A percentile compares a stretch with the other conserved stretches of the same genome.
Conservation (phyloP, 164 flowering plant species). For the Vitis cinerea region DNA sequence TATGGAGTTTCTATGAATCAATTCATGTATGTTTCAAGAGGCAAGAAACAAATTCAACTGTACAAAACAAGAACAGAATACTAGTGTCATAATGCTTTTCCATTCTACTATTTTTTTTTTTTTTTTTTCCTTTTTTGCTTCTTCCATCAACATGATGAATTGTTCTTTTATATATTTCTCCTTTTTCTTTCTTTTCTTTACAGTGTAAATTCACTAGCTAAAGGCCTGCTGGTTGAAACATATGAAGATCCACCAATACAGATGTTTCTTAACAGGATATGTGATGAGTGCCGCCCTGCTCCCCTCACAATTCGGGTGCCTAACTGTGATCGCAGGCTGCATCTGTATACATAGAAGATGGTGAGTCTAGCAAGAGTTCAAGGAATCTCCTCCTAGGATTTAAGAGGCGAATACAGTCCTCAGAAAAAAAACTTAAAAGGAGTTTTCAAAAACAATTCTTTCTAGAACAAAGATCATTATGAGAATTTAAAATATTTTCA, state of each 20-base stretch:
- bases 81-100: background rate
- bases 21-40: constrained; percentile 8
- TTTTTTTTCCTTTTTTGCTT: background rate
- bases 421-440: too few species aligned
- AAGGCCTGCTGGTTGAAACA: constrained; percentile 5
- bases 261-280: constrained; percentile 1
- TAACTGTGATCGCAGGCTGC: constrained; percentile 13
- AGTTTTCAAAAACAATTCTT: too few species aligned
- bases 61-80: constrained; percentile 20
- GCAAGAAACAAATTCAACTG: constrained; percentile 21
- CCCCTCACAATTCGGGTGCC: constrained; percentile 7
- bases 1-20: constrained; percentile 1
- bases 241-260: constrained; percentile 1
- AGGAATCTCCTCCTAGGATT: background rate
- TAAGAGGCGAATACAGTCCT: too few species aligned
- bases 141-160: background rate
- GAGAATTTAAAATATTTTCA: too few species aligned
- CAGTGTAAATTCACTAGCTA: constrained; percentile 29
- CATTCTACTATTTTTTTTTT: background rate
- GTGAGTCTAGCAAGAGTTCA: background rate
- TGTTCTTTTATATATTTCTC: constrained; percentile 5
- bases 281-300: background rate
- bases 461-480: too few species aligned
- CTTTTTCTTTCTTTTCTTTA: constrained; percentile 22
- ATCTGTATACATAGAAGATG: constrained; percentile 8